Base-by-base conservation (phyloP, 2,329 filamentous ascomycete genomes). In the Fusarium sp. region DNA sequence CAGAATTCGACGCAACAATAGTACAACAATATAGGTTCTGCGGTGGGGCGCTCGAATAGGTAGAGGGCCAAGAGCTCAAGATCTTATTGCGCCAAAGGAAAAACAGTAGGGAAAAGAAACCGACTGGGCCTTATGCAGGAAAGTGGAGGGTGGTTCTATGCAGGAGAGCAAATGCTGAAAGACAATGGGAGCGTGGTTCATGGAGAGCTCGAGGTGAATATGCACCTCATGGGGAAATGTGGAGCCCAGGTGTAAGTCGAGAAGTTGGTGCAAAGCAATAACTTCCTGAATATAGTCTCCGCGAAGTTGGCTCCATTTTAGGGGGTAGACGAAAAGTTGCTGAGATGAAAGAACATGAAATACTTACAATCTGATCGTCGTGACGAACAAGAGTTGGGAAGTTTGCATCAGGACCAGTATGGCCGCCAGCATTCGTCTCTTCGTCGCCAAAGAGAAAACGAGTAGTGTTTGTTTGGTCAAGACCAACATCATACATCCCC, bases 361-460 rank as follows among this genome's bases (percentile, higher is more conserved):
- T 45, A 83, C 87, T 84, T 83, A 91, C 89, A 79, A 89, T 83
- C 68, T 88, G 87, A 56, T 85, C 85, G 60, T 89, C 87, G 73
- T 91, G 90, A 62, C 92, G 90, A 78, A 94, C 90, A 73, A 96
- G 88, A 70, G 96, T 95, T 36, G 95, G 95, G 78, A 98, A 98
- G 79, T 91, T 92, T 81, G 98, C 94, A 78, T 97, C 93, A 56
- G 90, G 91, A 73, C 91, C 90, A 83, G 75, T 78, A 32, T 78
- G 80, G 18, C 75, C 76, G 30, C 80, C 47, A n/a, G 79, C 74
- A 93, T 89, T 81, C 15, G 80, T 75, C 61, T 95, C 91, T 68
- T 95, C 94, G 77, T 94, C 93, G 68, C 93, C 92, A 80, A 98
- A 97, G 42, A 98, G 87, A 79, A 97, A 97, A 62, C 93, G 91